Percentiles rank a stretch among this genome's conserved stretches.
Conservation (phyloP, 768 basidiomycete species). For the Mycena rosella region DNA sequence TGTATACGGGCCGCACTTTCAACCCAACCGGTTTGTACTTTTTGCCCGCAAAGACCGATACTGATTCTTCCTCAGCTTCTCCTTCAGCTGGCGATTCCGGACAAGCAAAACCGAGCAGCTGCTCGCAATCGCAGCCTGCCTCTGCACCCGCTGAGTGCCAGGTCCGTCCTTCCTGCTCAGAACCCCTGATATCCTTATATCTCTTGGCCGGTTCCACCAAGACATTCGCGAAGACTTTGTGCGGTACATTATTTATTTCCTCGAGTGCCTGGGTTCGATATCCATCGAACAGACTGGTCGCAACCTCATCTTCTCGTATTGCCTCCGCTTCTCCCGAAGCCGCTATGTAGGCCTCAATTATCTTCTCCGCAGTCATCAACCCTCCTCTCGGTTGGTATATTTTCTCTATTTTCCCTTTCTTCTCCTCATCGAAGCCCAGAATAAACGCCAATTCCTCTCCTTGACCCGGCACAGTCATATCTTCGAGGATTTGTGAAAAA, state of each 20-base stretch:
- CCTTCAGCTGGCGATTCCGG: neutral
- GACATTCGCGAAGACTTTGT: slow-evolving; percentile 23
- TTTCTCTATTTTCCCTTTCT: too few relatives aligned
- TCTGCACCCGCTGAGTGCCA: neutral
- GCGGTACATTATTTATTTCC: slow-evolving; percentile 7
- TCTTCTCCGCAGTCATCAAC: too few relatives aligned
- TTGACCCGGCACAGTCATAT: slow-evolving; percentile 23
- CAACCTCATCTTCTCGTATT: neutral
- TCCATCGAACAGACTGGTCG: neutral
- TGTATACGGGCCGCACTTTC: slow-evolving; percentile 37
- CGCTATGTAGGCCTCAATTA: slow-evolving; percentile 12
- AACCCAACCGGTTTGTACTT: slow-evolving; percentile 41
- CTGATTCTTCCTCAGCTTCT: neutral
- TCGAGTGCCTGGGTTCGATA: neutral
- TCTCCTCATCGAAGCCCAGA: too few relatives aligned
- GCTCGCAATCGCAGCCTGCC: slow-evolving; percentile 2
- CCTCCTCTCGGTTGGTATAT: too few relatives aligned
- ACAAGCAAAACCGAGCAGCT: slow-evolving; percentile 1
- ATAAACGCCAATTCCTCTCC: too few relatives aligned
- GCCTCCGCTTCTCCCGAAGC: neutral
- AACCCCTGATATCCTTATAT: neutral
- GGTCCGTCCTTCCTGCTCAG: neutral
- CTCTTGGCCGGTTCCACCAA: neutral
- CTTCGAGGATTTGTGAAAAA: slow-evolving; percentile 25
- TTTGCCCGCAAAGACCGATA: slow-evolving; percentile 24